Evolutionary conservation across 495 filamentous ascomycete genomes (phyloP), one percentile per base, ranked within the genome.

Genomic region (Cairneyella variabilis): DNA sequence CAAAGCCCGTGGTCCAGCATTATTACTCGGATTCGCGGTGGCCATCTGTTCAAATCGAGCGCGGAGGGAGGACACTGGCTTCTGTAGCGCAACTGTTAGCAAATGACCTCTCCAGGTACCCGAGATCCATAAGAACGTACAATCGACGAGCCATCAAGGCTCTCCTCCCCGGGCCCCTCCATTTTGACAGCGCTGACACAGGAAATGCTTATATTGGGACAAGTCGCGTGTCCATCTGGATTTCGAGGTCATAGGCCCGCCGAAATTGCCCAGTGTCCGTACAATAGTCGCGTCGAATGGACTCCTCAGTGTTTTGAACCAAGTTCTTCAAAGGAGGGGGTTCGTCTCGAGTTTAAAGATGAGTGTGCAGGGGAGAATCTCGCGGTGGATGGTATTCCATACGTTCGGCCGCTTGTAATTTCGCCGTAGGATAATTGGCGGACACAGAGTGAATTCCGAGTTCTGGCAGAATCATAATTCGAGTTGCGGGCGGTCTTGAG

Each of bases 11-110:
- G 61, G 49, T 60, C 65, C 64, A 41, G 63, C 65, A 5, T 16
- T 57, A 34, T 27, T 50, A 21, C 36, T 46, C 2, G 54, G 47
- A 62, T 71, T 80, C 47, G 73, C 63, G 58, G 80, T 80, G 32
- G 84, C 78, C 66, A 96, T 83, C 52, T 86, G 86, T 75, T 98
- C 93, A 64, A 98, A 98, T 65, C 92, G 86, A 37, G 91, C 93
- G 42, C 89, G 80, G 27, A 97, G 75, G 40, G 92, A 95, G 37
- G 93, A 98, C 22, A 98, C 93, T 0, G 93, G 89, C 74, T 79
- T 78, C 78, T 81, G 53, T 28, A 40, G 1, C 20, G 30, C 20
- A 62, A 26, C 28, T 58, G 32, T 72, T 46, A 74, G 65, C 32
- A 61, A 45, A 21, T 34, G 21, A n/a, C 38, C 40, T 21, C 28